phyloP scores from a whole-genome alignment of 2,329 filamentous ascomycete genomes.

The Fusarium ramigenum region DNA sequence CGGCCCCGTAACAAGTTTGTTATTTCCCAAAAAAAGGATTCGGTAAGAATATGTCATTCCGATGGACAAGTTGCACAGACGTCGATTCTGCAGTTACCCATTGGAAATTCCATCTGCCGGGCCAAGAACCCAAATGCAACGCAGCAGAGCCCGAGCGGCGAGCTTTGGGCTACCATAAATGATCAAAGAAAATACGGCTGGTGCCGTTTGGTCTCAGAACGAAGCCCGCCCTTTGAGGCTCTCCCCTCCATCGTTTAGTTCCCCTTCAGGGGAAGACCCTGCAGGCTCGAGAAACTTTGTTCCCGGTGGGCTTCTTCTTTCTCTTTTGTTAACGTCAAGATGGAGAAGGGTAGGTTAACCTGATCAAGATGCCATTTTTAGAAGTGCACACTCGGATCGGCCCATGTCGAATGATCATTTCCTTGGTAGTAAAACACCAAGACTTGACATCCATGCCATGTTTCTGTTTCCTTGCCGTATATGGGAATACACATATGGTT shows the following conservation, averaged over 20 bases:
- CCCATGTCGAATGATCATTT: slow-evolving; percentile 5
- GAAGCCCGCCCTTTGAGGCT: slow-evolving; percentile 27
- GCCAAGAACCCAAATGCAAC: slow-evolving; percentile 1
- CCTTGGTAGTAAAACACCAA: not conserved
- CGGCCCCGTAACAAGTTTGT: not conserved
- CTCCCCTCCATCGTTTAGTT: slow-evolving; percentile 15
- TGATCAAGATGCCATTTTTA: slow-evolving; percentile 8
- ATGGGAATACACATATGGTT: not conserved
- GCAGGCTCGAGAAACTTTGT: slow-evolving; percentile 19
- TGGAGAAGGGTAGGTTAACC: slow-evolving; percentile 15
- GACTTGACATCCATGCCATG: not conserved
- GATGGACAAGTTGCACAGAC: not conserved
- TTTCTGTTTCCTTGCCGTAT: not conserved
- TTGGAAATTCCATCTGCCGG: not conserved
- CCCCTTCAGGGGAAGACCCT: slow-evolving; percentile 34
- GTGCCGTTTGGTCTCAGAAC: not conserved
- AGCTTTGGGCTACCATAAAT: slow-evolving; percentile 22
- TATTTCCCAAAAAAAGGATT: not conserved
- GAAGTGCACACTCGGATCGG: not conserved
- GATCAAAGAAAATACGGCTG: slow-evolving; percentile 11
- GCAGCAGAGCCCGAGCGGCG: slow-evolving; percentile 17
- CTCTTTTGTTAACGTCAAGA: slow-evolving; percentile 4
- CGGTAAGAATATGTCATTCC: not conserved
- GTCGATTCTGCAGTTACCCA: not conserved
- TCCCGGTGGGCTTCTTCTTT: not conserved